A percentile compares a stretch with the other conserved stretches of the same genome.
Conservation (phyloP, 345 rosid species). For the Raphanus sativus region DNA sequence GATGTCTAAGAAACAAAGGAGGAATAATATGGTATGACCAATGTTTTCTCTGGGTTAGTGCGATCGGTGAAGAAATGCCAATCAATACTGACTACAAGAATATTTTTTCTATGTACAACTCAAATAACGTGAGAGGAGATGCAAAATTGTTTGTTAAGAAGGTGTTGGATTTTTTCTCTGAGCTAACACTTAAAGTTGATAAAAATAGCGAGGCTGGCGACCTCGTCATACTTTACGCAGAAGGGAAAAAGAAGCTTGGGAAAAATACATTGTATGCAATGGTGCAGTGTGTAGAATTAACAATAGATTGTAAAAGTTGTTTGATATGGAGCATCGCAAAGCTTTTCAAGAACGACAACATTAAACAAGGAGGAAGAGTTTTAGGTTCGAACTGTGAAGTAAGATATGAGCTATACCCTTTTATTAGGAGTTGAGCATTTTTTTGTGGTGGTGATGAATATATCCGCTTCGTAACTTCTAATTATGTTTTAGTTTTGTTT, state of each 20-base stretch:
- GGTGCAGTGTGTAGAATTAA: not conserved
- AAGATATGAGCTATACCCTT: not conserved
- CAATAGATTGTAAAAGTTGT: not conserved
- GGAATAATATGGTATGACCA: not conserved
- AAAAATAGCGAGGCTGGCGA: not conserved
- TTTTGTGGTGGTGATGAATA: not conserved
- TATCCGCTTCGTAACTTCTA: not conserved
- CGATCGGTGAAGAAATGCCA: not conserved
- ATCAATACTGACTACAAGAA: not conserved
- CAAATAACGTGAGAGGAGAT: not conserved
- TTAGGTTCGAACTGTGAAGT: not conserved
- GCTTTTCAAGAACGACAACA: not conserved
- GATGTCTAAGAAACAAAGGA: not conserved
- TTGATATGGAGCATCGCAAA: not conserved
- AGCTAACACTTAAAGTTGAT: not conserved
- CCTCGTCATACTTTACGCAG: not conserved
- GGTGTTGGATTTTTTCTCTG: not conserved
- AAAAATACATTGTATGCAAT: not conserved
- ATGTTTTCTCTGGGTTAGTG: not conserved
- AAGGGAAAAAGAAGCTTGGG: not conserved
- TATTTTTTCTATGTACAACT: not conserved
- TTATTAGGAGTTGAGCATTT: not conserved
- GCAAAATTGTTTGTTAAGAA: not conserved
- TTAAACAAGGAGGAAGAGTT: not conserved
- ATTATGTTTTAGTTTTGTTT: not conserved